A percentile compares a stretch with the other conserved stretches of the same genome.
Evolutionary conservation across 352 stramenopile species (phyloP).

Genomic region (Phytopythium cucurbitacearum): DNA sequence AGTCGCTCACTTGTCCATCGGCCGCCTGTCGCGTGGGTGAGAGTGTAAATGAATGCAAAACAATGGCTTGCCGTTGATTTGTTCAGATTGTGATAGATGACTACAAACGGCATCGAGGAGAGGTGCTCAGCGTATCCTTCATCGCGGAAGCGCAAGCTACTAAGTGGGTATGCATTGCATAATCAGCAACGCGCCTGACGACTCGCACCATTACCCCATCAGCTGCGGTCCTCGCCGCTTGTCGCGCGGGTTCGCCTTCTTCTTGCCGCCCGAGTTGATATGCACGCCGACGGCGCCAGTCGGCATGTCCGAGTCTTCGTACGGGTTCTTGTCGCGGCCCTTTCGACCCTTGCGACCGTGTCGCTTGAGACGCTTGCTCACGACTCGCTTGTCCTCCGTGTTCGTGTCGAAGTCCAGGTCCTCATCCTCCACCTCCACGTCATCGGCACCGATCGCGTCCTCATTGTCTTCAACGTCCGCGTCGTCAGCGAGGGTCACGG

Average conservation of each 20-base stretch:
- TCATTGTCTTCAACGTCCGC: conserved; percentile 8
- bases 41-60: too few species aligned
- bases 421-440: conserved; percentile 20
- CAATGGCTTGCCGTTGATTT: too few species aligned
- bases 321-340: conserved; percentile 95
- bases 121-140: too few species aligned
- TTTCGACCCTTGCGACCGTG: conserved; percentile 97
- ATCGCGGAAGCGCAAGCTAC: too few species aligned
- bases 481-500: conserved; percentile 10
- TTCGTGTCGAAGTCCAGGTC: conserved; percentile 69
- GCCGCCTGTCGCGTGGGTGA: too few species aligned
- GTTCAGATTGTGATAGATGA: too few species aligned
- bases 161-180: too few species aligned
- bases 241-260: conserved; percentile 56
- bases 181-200: too few species aligned
- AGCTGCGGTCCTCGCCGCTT: conserved; percentile 10
- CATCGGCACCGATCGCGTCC: conserved; percentile 2
- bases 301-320: conserved; percentile 86
- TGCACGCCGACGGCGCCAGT: conserved; percentile 39
- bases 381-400: conserved; percentile 56
- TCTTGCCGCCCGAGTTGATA: conserved; percentile 74
- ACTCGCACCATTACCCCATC: neutral
- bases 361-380: conserved; percentile 87
- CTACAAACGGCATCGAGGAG: too few species aligned
- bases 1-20: too few species aligned